Conservation (phyloP, 1,284 basidiomycete genomes). For the Moesziomyces parantarcticus region DNA sequence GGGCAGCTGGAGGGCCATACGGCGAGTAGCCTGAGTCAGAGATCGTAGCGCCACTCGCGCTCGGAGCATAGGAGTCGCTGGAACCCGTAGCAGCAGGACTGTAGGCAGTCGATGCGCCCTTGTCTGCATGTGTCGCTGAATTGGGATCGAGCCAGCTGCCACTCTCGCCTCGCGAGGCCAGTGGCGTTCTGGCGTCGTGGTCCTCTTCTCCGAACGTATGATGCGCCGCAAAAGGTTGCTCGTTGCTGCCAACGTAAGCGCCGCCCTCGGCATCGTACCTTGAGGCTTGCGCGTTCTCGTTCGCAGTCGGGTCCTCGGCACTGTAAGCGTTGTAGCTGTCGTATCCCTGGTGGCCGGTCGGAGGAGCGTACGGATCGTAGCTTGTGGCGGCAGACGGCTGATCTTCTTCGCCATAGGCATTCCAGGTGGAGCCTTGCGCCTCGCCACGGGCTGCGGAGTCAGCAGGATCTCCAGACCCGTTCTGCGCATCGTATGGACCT, state of each 20-base stretch:
- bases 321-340: conserved; percentile 12
- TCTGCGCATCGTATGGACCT: background rate
- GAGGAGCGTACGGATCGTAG: conserved; percentile 12
- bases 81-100: conserved; percentile 12
- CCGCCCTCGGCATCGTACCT: conserved; percentile 1
- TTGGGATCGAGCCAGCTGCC: conserved; percentile 21
- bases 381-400: conserved; percentile 1
- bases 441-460: conserved; percentile 3
- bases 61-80: conserved; percentile 5
- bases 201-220: conserved; percentile 15
- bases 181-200: conserved; percentile 22
- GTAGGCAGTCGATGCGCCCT: conserved; percentile 10
- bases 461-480: background rate
- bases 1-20: conserved; percentile 13
- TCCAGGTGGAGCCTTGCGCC: conserved; percentile 18
- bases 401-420: conserved; percentile 12
- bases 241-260: background rate
- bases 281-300: conserved; percentile 8
- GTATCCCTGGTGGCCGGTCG: conserved; percentile 5
- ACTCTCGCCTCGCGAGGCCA: conserved; percentile 20
- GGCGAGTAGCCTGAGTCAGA: conserved; percentile 14
- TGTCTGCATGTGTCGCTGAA: conserved; percentile 9
- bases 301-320: background rate
- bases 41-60: background rate
- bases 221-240: background rate